Evolutionary conservation across 495 filamentous ascomycete species (phyloP).

Genomic region (Parachaetomium inaequale): DNA sequence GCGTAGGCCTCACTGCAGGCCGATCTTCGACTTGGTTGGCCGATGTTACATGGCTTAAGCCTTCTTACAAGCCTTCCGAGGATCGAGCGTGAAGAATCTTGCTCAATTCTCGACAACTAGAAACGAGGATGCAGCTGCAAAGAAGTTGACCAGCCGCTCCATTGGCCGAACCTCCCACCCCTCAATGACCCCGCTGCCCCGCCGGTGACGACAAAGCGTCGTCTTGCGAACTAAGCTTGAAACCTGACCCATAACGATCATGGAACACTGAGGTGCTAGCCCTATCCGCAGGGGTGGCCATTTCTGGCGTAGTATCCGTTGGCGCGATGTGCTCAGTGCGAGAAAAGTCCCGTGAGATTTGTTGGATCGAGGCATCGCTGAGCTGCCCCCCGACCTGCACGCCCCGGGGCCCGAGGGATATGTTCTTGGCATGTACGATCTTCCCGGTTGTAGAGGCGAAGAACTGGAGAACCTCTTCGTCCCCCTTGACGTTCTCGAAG

Average conservation of each 20-base stretch:
- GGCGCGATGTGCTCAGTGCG: background rate
- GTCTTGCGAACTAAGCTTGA: background rate
- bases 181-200: background rate
- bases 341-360: constrained; percentile 1
- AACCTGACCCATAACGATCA: background rate
- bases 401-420: background rate
- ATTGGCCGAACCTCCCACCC: background rate
- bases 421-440: constrained; percentile 7
- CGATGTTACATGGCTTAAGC: no score
- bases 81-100: no score
- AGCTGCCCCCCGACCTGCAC: constrained; percentile 11
- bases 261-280: background rate
- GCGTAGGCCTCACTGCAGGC: no score
- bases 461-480: constrained; percentile 15
- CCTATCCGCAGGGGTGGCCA: background rate
- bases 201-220: background rate
- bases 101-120: no score
- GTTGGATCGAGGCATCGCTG: constrained; percentile 7
- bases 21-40: no score
- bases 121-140: no score
- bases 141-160: background rate
- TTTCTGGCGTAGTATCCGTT: background rate
- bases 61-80: no score
- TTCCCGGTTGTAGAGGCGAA: constrained; percentile 11
- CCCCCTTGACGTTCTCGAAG: constrained; percentile 8